Evolutionary conservation across 2,329 filamentous ascomycete genomes (phyloP).

Genomic region (Ophiocordyceps camponoti-saundersi): DNA sequence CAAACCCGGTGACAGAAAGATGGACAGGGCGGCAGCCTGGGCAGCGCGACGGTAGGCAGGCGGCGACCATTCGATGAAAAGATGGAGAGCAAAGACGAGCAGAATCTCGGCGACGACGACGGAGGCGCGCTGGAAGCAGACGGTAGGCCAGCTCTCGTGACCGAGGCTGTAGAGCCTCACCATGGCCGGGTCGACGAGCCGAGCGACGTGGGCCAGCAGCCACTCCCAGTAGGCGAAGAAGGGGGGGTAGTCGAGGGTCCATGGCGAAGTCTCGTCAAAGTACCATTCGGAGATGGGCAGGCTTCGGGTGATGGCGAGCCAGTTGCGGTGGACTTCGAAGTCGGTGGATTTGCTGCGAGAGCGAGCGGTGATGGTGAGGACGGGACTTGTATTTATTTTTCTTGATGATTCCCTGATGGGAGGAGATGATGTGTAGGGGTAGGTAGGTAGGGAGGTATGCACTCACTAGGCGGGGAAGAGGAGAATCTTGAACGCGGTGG

Average conservation of each 20-base stretch:
- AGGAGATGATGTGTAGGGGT: no score
- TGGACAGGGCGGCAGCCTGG: conserved; percentile 74
- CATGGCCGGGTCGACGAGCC: conserved; percentile 65
- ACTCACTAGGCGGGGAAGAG: conserved; percentile 89
- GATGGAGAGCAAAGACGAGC: conserved; percentile 64
- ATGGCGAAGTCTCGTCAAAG: conserved; percentile 94
- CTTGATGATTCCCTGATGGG: no score
- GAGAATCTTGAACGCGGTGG: conserved; percentile 78
- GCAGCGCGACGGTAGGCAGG: conserved; percentile 52
- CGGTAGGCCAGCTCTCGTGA: conserved; percentile 83
- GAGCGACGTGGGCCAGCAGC: conserved; percentile 67
- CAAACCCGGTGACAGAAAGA: conserved; percentile 80
- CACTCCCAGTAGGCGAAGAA: conserved; percentile 98
- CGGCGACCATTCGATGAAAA: conserved; percentile 60
- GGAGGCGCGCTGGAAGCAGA: conserved; percentile 83
- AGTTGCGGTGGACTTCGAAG: conserved; percentile 97
- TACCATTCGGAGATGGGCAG: conserved; percentile 85
- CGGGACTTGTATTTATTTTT: no score
- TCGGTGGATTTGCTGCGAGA: conserved; percentile 80
- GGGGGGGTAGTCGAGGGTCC: conserved; percentile 96
- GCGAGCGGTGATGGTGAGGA: no score
- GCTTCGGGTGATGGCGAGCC: conserved; percentile 89
- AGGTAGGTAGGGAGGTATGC: background rate
- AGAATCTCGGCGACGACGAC: conserved; percentile 77
- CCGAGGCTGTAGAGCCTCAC: conserved; percentile 62